phyloP scores from a whole-genome alignment of 2,329 filamentous ascomycete genomes.

The Trichoderma hamatum region DNA sequence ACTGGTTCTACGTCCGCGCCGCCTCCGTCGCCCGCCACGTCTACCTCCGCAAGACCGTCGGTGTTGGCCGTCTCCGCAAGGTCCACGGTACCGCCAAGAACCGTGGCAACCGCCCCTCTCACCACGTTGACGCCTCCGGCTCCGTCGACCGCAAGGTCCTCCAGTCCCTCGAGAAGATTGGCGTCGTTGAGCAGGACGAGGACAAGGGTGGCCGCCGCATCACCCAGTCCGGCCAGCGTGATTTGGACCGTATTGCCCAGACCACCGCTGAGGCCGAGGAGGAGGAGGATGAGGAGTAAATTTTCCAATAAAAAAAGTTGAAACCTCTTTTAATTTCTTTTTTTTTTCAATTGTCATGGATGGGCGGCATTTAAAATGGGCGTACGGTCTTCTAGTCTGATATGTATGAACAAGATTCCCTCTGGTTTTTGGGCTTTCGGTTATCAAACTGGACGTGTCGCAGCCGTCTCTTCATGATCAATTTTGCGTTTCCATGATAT shows the following conservation, averaged over 20 bases:
- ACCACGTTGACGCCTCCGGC: constrained; percentile 95
- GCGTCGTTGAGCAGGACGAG: constrained; percentile 95
- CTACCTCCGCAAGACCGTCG: constrained; percentile 99
- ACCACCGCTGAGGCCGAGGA: constrained; percentile 75
- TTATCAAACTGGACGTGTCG: constrained; percentile 34
- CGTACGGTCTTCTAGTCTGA: constrained; percentile 47
- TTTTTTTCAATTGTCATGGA: constrained; percentile 30
- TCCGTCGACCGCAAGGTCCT: constrained; percentile 96
- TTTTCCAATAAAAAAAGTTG: constrained; percentile 28
- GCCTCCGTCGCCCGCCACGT: constrained; percentile 96
- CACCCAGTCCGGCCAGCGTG: constrained; percentile 96
- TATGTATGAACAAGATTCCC: constrained; percentile 48
- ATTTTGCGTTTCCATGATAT: not conserved
- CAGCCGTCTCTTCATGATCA: constrained; percentile 20
- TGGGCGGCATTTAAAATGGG: constrained; percentile 36
- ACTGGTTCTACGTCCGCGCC: constrained; percentile 94
- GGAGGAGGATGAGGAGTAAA: constrained; percentile 67
- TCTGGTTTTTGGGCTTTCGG: constrained; percentile 43
- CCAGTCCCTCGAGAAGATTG: constrained; percentile 98
- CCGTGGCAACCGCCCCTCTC: constrained; percentile 85
- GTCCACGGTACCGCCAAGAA: constrained; percentile 97
- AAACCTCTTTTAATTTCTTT: constrained; percentile 36
- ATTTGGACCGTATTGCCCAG: constrained; percentile 95
- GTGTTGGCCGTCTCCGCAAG: constrained; percentile 96
- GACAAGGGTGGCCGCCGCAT: constrained; percentile 98